phyloP scores from a whole-genome alignment of 2,329 filamentous ascomycete species.

The Aspergillus japonicus region DNA sequence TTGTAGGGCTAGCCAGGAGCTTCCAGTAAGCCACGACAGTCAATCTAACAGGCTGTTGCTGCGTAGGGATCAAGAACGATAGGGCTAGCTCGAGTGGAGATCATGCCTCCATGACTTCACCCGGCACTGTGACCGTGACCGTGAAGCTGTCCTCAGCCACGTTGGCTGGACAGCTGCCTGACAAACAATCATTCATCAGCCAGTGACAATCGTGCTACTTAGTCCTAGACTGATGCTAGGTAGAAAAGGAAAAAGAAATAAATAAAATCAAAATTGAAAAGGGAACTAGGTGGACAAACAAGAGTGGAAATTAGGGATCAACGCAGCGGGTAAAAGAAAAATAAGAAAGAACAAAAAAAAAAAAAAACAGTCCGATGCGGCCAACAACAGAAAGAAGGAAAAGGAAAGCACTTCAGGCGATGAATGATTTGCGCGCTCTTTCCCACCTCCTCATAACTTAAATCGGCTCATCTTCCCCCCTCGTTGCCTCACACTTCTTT shows the following conservation, averaged over 20 bases:
- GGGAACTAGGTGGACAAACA: background rate
- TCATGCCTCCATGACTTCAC: constrained; percentile 16
- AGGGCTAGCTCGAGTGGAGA: constrained; percentile 1
- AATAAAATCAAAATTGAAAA: too few species aligned
- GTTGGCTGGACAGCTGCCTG: constrained; percentile 22
- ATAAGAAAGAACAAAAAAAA: constrained; percentile 10
- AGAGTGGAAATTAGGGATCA: background rate
- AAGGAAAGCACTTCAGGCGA: background rate
- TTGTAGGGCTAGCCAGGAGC: background rate
- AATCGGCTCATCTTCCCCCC: constrained; percentile 9
- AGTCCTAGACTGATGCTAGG: too few species aligned
- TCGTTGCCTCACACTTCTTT: background rate
- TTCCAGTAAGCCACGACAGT: background rate
- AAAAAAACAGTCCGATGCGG: constrained; percentile 5
- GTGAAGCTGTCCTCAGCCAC: constrained; percentile 21
- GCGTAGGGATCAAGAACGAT: background rate
- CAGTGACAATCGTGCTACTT: constrained; percentile 11
- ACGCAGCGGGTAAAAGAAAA: background rate
- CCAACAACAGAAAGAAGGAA: background rate
- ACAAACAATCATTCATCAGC: background rate
- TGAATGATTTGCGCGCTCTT: constrained; percentile 3
- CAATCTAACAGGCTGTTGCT: constrained; percentile 2
- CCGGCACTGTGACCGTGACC: constrained; percentile 5
- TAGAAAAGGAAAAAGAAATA: background rate
- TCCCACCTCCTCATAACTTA: constrained; percentile 13